phyloP scores from a whole-genome alignment of 495 filamentous ascomycete genomes.

The Aspergillus ostianus region DNA sequence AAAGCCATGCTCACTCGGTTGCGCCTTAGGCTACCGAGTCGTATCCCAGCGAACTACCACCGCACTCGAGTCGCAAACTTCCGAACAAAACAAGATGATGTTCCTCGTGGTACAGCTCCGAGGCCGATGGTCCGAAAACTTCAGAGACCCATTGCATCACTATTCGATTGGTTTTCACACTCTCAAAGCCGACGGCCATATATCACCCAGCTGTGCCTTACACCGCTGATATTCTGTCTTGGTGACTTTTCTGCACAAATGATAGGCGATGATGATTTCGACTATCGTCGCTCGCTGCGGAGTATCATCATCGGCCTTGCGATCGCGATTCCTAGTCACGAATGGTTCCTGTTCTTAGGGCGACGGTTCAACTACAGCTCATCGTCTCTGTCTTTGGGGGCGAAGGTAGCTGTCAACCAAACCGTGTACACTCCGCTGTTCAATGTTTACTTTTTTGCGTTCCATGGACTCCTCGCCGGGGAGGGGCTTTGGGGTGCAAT shows the following conservation, averaged over 20 bases:
- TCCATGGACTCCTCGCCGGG: not conserved
- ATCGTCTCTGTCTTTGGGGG: not conserved
- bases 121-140: too few relatives aligned
- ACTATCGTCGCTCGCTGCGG: not conserved
- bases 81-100: not conserved
- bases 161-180: not conserved
- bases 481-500: not conserved
- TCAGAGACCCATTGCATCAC: not conserved
- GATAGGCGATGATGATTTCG: not conserved
- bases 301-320: not conserved
- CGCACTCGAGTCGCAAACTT: not conserved
- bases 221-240: not conserved
- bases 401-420: not conserved
- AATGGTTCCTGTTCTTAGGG: not conserved
- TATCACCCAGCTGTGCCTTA: not conserved
- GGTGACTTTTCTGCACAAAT: not conserved
- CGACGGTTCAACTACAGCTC: not conserved
- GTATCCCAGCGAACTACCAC: not conserved
- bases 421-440: not conserved
- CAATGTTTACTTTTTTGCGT: not conserved
- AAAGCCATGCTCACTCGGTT: not conserved
- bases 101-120: not conserved
- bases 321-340: not conserved
- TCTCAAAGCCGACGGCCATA: not conserved
- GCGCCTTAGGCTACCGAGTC: not conserved